phyloP scores from a whole-genome alignment of 2,329 filamentous ascomycete genomes.

The Ascochyta lentis region DNA sequence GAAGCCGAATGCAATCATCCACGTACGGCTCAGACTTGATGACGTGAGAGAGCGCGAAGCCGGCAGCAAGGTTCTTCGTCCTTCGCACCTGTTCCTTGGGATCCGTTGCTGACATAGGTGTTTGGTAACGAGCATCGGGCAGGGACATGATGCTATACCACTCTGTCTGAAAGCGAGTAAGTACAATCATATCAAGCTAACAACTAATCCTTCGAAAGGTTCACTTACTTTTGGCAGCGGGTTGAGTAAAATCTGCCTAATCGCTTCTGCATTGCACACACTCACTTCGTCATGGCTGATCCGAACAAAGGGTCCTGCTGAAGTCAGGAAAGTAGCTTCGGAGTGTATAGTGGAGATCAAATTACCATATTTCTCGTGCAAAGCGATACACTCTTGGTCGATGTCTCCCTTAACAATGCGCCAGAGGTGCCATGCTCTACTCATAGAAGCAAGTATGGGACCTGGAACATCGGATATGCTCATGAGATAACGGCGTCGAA shows the following conservation, averaged over 20 bases:
- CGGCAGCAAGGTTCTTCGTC: constrained; percentile 20
- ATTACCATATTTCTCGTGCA: background rate
- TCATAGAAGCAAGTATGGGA: background rate
- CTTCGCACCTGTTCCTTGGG: constrained; percentile 42
- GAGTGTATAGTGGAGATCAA: background rate
- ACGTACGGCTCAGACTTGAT: constrained; percentile 17
- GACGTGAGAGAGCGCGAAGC: constrained; percentile 37
- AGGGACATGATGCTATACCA: constrained; percentile 49
- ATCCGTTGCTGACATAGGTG: constrained; percentile 50
- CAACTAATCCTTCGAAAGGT: too few relatives aligned
- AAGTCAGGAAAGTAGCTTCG: background rate
- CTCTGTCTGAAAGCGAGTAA: constrained; percentile 21
- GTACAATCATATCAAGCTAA: too few relatives aligned
- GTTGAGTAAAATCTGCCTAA: constrained; percentile 46
- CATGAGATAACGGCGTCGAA: background rate
- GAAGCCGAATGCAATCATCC: constrained; percentile 27
- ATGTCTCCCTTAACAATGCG: background rate
- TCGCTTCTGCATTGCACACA: constrained; percentile 52
- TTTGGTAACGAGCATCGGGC: constrained; percentile 52
- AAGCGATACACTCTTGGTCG: background rate
- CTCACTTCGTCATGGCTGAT: constrained; percentile 55
- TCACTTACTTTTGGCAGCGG: constrained; percentile 41
- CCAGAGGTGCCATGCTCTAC: too few relatives aligned
- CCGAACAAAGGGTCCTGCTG: constrained; percentile 47
- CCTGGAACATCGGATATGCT: constrained; percentile 1